Evolutionary conservation across 192 early-diverging fungal genomes (phyloP), one percentile per base, ranked within the genome.

Genomic region (Mortierella alpina): DNA sequence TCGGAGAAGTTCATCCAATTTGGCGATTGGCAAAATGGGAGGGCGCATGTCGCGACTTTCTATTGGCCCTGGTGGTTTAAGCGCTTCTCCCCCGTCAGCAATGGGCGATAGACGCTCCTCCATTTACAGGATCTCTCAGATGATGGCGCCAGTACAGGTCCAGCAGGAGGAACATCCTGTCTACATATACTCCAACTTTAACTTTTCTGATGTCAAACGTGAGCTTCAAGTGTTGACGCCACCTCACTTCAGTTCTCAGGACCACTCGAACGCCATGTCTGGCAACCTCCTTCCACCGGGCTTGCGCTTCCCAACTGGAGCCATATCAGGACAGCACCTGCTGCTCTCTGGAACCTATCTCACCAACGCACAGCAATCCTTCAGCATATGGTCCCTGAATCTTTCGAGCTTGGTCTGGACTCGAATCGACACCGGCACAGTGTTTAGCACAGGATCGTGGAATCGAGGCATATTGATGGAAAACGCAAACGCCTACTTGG

Each of bases 121-220:
- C 47, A 50, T 71, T 15, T 61, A 75, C 50, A 40, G 80, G n/a
- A 62, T 82, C 17, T 82, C 80, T 0, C 73, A 82, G 12, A 20
- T 68, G 11, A 72, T 70, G 53, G 23, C 61, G 10, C 39, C 60
- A 4, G 20, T 53, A 1, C 23, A 70, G 10, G 79, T 68, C 5
- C 66, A 73, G 59, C 56, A 72, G 18, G 72, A 82, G 40, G 72
- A 73, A 53, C 67, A 82, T 17, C 83, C 84, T 31, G 85, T 90
- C 11, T 89, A 90, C 57, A 67, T 94, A 31, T 94, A 94, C 82
- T 90, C 89, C 84, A 94, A 94, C 79, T 90, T 92, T 68, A 94
- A 91, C 82, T 94, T 94, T 69, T 84, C 89, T 0, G 83, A 91
- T 13, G 91, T 94, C 51, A 88, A 89, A 68, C 86, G 92, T 47